phyloP scores from a whole-genome alignment of 805 yeast genomes.

The Candida pseudofarinosa region DNA sequence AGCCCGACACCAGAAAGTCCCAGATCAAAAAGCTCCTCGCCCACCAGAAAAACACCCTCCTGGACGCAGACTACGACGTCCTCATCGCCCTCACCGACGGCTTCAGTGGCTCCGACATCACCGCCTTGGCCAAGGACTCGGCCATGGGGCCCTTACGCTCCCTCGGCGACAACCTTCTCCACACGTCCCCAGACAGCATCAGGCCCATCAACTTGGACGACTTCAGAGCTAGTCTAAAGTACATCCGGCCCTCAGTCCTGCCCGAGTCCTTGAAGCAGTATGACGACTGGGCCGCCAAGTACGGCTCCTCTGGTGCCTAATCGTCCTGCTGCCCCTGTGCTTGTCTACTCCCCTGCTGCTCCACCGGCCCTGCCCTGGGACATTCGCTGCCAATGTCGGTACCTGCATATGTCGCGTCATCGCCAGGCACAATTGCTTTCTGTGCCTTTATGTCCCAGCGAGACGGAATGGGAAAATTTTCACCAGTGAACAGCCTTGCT shows the following conservation, averaged over 20 bases:
- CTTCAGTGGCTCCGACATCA: constrained; percentile 86
- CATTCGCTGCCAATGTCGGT: too few species aligned
- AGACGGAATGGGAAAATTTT: not conserved
- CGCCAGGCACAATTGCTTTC: not conserved
- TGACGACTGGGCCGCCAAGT: constrained; percentile 84
- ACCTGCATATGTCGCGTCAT: constrained; percentile 1
- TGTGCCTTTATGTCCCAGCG: not conserved
- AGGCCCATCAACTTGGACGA: constrained; percentile 72
- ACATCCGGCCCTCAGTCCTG: constrained; percentile 86
- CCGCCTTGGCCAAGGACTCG: constrained; percentile 92
- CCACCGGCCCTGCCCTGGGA: too few species aligned
- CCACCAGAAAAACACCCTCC: constrained; percentile 67
- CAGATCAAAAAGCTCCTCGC: constrained; percentile 67
- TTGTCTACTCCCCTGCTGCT: too few species aligned
- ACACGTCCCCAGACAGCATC: constrained; percentile 67
- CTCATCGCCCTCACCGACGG: constrained; percentile 70
- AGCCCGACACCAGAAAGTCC: constrained; percentile 68
- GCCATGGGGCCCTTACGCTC: constrained; percentile 97
- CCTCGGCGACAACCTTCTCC: constrained; percentile 76
- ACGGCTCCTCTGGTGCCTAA: constrained; percentile 84
- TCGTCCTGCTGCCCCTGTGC: too few species aligned
- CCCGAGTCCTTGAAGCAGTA: constrained; percentile 72
- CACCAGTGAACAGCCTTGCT: not conserved
- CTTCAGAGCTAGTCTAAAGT: constrained; percentile 68
- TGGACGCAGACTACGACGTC: constrained; percentile 56